phyloP scores from a whole-genome alignment of 2,329 filamentous ascomycete genomes.

The Rutstroemia sp. region DNA sequence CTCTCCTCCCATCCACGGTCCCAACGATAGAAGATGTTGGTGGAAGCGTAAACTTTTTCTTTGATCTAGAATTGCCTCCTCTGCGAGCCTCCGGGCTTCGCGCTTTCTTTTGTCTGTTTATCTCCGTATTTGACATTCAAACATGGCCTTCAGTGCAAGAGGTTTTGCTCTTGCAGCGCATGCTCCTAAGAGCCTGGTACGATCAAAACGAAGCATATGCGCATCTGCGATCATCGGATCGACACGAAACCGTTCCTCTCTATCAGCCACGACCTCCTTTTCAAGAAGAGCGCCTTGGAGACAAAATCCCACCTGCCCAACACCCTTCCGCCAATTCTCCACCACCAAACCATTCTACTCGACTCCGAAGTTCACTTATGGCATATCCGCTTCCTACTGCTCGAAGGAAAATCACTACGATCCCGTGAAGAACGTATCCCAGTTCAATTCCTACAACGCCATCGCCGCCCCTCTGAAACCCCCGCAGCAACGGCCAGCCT shows the following conservation, averaged over 20 bases:
- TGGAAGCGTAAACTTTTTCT: not conserved
- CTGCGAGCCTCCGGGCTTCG: constrained; percentile 24
- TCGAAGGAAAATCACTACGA: constrained; percentile 65
- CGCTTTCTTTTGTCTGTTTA: constrained; percentile 4
- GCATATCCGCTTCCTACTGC: constrained; percentile 67
- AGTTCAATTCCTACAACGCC: constrained; percentile 58
- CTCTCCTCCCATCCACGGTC: not conserved
- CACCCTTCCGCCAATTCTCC: constrained; percentile 14
- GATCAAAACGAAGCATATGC: not conserved
- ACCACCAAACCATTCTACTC: constrained; percentile 16
- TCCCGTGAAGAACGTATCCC: constrained; percentile 61
- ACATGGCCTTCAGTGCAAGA: constrained; percentile 19
- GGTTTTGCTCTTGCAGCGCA: constrained; percentile 15
- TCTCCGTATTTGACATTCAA: not conserved
- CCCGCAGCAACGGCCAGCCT: constrained; percentile 60
- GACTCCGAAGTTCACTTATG: constrained; percentile 47
- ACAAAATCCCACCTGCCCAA: not conserved
- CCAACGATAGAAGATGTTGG: not conserved
- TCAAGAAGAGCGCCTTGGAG: not conserved
- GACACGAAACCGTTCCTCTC: constrained; percentile 3
- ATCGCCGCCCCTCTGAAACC: constrained; percentile 44
- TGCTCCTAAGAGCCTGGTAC: constrained; percentile 6
- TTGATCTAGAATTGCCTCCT: not conserved
- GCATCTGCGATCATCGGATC: not conserved
- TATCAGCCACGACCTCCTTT: not conserved